These are phyloP conservation scores for Annulohypoxylon truncatum DNA, from an alignment of 2,329 filamentous ascomycete genomes.

Conservation along the genomic window DNA sequence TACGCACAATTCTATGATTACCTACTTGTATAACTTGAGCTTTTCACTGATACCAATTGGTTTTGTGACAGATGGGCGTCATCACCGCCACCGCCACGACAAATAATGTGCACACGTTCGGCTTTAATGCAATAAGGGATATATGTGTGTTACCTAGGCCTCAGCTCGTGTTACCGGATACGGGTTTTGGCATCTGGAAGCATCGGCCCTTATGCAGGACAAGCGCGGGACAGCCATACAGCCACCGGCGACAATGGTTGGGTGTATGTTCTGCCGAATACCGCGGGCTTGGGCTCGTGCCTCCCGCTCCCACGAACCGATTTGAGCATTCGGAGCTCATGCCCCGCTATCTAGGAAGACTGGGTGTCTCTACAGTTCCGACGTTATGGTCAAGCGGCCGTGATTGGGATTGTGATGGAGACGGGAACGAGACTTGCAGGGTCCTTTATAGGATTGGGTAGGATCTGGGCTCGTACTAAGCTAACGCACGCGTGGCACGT, in stretches of 20 bases:
- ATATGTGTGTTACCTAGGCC: constrained; percentile 7
- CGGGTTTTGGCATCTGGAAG: constrained; percentile 13
- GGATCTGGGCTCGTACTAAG: constrained; percentile 12
- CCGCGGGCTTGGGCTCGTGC: constrained; percentile 12
- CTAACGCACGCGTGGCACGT: constrained; percentile 26
- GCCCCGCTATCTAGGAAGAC: constrained; percentile 7
- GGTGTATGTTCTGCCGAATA: constrained; percentile 14
- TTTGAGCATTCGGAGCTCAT: constrained; percentile 12
- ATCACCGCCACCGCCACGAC: constrained; percentile 51
- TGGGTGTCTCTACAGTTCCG: constrained; percentile 17
- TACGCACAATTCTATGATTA: constrained; percentile 43
- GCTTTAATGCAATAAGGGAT: constrained; percentile 24
- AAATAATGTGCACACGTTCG: constrained; percentile 22
- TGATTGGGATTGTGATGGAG: constrained; percentile 10
- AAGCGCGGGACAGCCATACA: constrained; percentile 15
- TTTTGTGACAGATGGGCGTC: constrained; percentile 57
- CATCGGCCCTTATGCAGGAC: constrained; percentile 20
- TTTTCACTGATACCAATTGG: constrained; percentile 54
- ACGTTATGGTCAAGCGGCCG: constrained; percentile 14
- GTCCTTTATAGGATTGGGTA: constrained; percentile 13
- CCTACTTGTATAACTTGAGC: constrained; percentile 39
- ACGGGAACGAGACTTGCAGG: constrained; percentile 3
- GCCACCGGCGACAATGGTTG: constrained; percentile 6
- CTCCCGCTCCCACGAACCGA: constrained; percentile 8
- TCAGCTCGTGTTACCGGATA: constrained; percentile 19